Evolutionary conservation across 2,329 filamentous ascomycete genomes (phyloP).

Genomic region (Fusarium sp.): DNA sequence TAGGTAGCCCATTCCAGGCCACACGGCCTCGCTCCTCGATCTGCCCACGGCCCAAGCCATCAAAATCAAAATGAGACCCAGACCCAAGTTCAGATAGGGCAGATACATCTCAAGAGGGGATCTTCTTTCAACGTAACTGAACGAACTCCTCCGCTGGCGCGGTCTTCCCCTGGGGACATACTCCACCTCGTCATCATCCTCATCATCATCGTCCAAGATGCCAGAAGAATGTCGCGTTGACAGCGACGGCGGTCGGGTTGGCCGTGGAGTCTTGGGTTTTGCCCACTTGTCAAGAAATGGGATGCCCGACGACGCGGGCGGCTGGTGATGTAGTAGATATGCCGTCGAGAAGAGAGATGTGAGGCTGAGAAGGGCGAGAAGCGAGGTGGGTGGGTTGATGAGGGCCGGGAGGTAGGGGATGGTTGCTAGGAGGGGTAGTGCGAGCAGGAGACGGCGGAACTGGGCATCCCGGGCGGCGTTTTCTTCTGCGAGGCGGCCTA

Average conservation of each 20-base stretch:
- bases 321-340: slow-evolving; percentile 72
- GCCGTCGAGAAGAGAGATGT: slow-evolving; percentile 75
- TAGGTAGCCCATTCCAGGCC: slow-evolving; percentile 65
- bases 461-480: slow-evolving; percentile 72
- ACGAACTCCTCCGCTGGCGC: slow-evolving; percentile 41
- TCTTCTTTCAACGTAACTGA: slow-evolving; percentile 40
- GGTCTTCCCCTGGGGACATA: slow-evolving; percentile 31
- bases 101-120: slow-evolving; percentile 71
- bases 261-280: slow-evolving; percentile 45
- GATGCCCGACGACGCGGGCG: slow-evolving; percentile 70
- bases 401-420: slow-evolving; percentile 66
- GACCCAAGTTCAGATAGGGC: slow-evolving; percentile 71
- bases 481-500: slow-evolving; percentile 67
- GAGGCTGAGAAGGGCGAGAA: slow-evolving; percentile 71
- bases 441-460: slow-evolving; percentile 72
- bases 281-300: slow-evolving; percentile 63
- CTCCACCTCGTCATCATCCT: slow-evolving; percentile 30
- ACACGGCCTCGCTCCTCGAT: slow-evolving; percentile 54
- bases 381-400: slow-evolving; percentile 54
- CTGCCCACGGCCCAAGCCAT: slow-evolving; percentile 59
- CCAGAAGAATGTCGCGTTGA: slow-evolving; percentile 33
- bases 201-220: slow-evolving; percentile 32
- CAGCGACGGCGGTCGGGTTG: slow-evolving; percentile 44
- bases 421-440: slow-evolving; percentile 70
- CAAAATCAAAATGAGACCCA: slow-evolving; percentile 69